Evolutionary conservation across 768 basidiomycete genomes (phyloP), one percentile per base, ranked within the genome.

Genomic region (Trametes cubensis): DNA sequence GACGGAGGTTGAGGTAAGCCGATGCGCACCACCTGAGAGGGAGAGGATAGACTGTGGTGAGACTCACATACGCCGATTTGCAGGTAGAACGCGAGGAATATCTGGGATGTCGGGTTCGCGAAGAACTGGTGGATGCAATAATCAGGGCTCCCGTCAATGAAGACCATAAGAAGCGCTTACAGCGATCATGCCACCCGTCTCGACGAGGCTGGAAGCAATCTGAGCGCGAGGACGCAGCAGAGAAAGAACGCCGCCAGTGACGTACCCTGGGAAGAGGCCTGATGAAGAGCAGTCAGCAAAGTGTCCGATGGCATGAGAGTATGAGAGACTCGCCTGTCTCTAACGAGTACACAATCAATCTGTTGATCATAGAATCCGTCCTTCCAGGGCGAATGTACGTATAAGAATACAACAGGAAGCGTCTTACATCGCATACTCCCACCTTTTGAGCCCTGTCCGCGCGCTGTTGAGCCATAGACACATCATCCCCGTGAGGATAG

Each of bases 351-450:
- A 61, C 25, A 15, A 61, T 61, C 52, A 61, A 26, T 1, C n/a
- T 40, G 39, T 61, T 61, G 46, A 61, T 55, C 20, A 55, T 39
- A 1, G 60, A 55, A 39, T 61, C 53, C 21, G 60, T 61, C 39
- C 60, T 61, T 38, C 26, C 10, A 17, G 18, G 2, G 25, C 10
- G 45, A 17, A 25, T 2, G 53, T n/a, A 6, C 6, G 53, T 26
- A 15, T 40, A 7, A 20, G 44, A 4, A n/a, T 4, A 11, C 18
- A 8, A 17, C 20, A 17, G 4, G 25, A 20, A 23, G 15, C n/a
- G 25, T 20, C 44, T 15, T n/a, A 6, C 21, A 15, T 14, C 14
- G 13, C 2, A 10, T 20, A 28, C n/a, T 5, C 53, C 1, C 34
- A 61, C 60, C 60, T n/a, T 11, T 55, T 30, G 13, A 61, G 42